Conservation (phyloP, 805 yeast species). For the Lachancea fermentati region DNA sequence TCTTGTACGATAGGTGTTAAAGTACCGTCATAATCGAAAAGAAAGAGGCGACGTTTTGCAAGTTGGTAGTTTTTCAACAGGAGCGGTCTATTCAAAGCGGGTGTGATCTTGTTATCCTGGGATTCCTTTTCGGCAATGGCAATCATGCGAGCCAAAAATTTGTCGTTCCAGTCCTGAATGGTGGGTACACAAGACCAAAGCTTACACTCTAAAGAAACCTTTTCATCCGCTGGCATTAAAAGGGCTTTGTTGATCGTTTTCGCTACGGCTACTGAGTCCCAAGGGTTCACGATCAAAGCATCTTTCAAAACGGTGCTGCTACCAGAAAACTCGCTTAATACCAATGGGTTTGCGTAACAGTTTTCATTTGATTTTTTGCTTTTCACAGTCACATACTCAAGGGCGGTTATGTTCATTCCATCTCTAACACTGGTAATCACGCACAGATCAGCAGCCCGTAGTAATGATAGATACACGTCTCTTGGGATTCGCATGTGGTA, state of each 20-base stretch:
- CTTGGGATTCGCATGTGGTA: constrained; percentile 84
- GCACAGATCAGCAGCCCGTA: constrained; percentile 86
- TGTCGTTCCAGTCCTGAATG: constrained; percentile 73
- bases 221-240: constrained; percentile 44
- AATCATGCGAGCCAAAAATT: constrained; percentile 46
- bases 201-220: constrained; percentile 42
- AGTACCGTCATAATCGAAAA: constrained; percentile 97
- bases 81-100: constrained; percentile 71
- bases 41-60: constrained; percentile 66
- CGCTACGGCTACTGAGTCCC: constrained; percentile 95
- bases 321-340: constrained; percentile 91
- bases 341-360: constrained; percentile 56
- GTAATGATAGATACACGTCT: constrained; percentile 82
- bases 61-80: constrained; percentile 52
- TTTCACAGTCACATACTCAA: constrained; percentile 88
- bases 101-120: constrained; percentile 56
- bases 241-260: constrained; percentile 71
- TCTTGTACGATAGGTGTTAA: constrained; percentile 93
- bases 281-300: constrained; percentile 86
- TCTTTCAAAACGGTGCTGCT: constrained; percentile 65
- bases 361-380: constrained; percentile 37
- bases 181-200: constrained; percentile 66
- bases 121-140: constrained; percentile 38
- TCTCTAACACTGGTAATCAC: constrained; percentile 87
- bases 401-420: constrained; percentile 93